Evolutionary conservation across 305 asterid genomes (phyloP).

Genomic region (Vinca major): DNA sequence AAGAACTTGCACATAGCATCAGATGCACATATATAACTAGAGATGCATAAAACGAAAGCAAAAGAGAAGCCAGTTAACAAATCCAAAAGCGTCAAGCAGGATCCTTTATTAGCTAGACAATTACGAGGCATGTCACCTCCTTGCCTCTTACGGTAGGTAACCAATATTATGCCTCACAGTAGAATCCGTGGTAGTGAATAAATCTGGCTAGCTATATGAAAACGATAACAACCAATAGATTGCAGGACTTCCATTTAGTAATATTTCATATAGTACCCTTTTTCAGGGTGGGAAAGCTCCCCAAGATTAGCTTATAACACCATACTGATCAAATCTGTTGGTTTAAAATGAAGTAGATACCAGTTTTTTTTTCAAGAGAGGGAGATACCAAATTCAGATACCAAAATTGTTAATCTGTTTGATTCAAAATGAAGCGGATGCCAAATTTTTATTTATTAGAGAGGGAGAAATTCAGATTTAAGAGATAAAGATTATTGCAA

Average conservation of each 20-base stretch:
- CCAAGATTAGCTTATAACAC: background rate
- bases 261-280: background rate
- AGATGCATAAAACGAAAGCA: background rate
- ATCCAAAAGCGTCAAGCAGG: background rate
- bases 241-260: background rate
- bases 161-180: no score
- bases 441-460: background rate
- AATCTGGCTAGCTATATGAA: no score
- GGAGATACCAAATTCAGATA: background rate
- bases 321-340: background rate
- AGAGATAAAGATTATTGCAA: background rate
- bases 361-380: background rate
- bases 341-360: background rate
- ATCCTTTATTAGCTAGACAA: background rate
- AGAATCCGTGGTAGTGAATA: no score
- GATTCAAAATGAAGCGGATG: background rate
- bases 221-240: no score
- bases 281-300: background rate
- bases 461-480: background rate
- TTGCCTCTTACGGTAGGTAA: background rate
- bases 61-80: background rate
- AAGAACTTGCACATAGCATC: background rate
- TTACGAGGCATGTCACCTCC: background rate
- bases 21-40: background rate
- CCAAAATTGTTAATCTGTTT: background rate